Evolutionary conservation across 1,284 basidiomycete genomes (phyloP).

Genomic region (Marasmius sp.): DNA sequence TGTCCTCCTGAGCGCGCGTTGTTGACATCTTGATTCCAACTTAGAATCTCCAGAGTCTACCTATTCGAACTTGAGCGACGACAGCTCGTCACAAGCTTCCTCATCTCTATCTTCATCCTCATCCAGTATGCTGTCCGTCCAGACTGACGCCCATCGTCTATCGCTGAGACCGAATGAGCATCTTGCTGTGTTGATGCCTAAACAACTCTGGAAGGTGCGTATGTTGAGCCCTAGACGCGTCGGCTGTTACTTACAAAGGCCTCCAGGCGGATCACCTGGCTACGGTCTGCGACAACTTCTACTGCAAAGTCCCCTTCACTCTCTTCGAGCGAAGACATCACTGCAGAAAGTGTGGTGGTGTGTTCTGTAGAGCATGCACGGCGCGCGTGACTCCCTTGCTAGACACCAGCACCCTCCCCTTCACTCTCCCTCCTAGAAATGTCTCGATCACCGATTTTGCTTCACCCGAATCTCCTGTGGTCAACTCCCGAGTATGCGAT

Average conservation of each 20-base stretch:
- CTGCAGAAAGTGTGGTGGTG: constrained; percentile 77
- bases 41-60: constrained; percentile 1
- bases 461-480: constrained; percentile 53
- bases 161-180: constrained; percentile 57
- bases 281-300: constrained; percentile 66
- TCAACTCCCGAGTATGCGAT: constrained; percentile 60
- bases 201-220: constrained; percentile 69
- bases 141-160: background rate
- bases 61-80: background rate
- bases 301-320: constrained; percentile 61
- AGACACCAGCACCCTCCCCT: constrained; percentile 65
- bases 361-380: constrained; percentile 67
- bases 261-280: constrained; percentile 60
- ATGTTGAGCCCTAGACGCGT: background rate
- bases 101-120: background rate
- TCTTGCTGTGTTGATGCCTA: constrained; percentile 71
- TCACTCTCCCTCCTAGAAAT: constrained; percentile 66
- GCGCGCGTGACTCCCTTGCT: constrained; percentile 57
- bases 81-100: background rate
- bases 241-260: constrained; percentile 11
- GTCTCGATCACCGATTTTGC: constrained; percentile 56
- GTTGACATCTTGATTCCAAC: background rate
- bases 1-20: background rate
- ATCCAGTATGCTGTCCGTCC: background rate
- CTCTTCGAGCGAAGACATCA: constrained; percentile 75